These are phyloP conservation scores for Prunus kanzakura DNA, from an alignment of 306 rosid species.

Conservation along the genomic window DNA sequence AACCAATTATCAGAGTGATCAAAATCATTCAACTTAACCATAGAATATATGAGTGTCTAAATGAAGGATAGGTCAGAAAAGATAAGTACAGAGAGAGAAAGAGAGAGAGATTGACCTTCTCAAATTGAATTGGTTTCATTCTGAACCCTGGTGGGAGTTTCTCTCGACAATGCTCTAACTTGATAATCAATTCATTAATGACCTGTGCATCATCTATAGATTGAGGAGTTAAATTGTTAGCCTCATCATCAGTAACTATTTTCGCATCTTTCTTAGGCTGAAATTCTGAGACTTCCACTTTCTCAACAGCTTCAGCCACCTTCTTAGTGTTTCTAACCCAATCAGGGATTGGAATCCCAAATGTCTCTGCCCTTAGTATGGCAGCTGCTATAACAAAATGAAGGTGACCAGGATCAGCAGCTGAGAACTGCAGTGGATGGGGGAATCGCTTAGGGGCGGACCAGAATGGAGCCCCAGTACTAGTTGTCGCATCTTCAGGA, in stretches of 20 bases:
- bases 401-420: constrained; percentile 67
- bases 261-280: constrained; percentile 77
- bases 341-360: constrained; percentile 82
- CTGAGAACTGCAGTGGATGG: constrained; percentile 73
- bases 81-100: background rate
- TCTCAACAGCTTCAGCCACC: constrained; percentile 71
- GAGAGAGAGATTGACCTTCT: constrained; percentile 53
- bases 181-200: constrained; percentile 63
- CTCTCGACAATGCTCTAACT: constrained; percentile 55
- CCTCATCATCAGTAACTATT: constrained; percentile 92
- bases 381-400: constrained; percentile 78
- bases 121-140: constrained; percentile 96
- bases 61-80: background rate
- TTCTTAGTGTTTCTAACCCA: constrained; percentile 71
- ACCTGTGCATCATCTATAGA: constrained; percentile 82
- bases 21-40: background rate
- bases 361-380: constrained; percentile 83
- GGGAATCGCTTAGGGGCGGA: constrained; percentile 98
- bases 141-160: constrained; percentile 62
- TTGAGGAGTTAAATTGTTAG: constrained; percentile 66
- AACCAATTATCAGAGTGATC: too few relatives aligned
- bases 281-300: constrained; percentile 77
- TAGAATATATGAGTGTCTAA: too few relatives aligned
- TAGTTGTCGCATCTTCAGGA: constrained; percentile 93
- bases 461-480: constrained; percentile 97